phyloP scores from a whole-genome alignment of 2,329 filamentous ascomycete species.

The Penicillium sp. region DNA sequence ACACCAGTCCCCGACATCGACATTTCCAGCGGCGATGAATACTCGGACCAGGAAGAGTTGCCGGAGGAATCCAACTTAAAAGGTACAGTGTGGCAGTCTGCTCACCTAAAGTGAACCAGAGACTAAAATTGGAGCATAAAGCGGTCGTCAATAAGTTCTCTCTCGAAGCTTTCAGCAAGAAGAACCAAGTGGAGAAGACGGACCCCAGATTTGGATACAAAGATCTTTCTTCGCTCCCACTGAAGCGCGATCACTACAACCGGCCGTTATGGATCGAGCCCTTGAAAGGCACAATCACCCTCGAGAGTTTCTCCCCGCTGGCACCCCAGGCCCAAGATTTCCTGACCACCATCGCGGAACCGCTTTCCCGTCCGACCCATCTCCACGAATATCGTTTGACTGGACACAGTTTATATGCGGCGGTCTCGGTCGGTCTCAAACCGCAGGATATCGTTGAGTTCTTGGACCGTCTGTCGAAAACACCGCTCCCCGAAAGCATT shows the following conservation, averaged over 20 bases:
- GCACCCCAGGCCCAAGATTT: constrained; percentile 90
- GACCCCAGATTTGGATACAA: constrained; percentile 62
- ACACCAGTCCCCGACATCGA: constrained; percentile 48
- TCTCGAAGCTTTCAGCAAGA: constrained; percentile 52
- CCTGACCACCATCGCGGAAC: constrained; percentile 92
- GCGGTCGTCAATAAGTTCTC: constrained; percentile 56
- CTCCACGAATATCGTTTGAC: constrained; percentile 94
- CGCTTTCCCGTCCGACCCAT: constrained; percentile 81
- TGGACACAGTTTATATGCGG: constrained; percentile 89
- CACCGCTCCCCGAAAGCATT: constrained; percentile 77
- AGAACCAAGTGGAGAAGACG: constrained; percentile 44
- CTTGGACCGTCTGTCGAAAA: constrained; percentile 85
- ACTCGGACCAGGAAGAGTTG: constrained; percentile 53
- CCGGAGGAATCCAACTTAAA: constrained; percentile 51
- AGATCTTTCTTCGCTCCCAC: constrained; percentile 77
- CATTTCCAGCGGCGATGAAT: constrained; percentile 58
- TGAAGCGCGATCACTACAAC: constrained; percentile 87
- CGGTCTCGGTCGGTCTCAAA: constrained; percentile 88
- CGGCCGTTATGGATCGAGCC: constrained; percentile 94
- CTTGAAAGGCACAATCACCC: constrained; percentile 77
- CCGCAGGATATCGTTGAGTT: constrained; percentile 87
- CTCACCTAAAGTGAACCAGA: constrained; percentile 13
- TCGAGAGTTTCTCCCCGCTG: constrained; percentile 90
- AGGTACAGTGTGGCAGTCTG: constrained; percentile 36
- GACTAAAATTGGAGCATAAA: constrained; percentile 29